Conservation (phyloP, 140 eudicot genomes). For the Anethum foeniculum region DNA sequence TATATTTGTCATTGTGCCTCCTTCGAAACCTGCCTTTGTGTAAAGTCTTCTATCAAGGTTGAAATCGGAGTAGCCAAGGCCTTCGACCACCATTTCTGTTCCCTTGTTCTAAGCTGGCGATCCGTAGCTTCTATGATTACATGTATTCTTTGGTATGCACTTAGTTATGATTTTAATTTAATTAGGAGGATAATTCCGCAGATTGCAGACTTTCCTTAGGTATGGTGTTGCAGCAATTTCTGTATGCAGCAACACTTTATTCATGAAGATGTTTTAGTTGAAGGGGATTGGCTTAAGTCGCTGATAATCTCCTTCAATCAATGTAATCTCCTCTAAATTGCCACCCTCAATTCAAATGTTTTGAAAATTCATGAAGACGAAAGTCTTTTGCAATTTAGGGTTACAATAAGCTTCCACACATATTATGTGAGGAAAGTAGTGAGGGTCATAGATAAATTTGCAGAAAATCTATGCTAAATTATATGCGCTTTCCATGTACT, state of each 20-base stretch:
- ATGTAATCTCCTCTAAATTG: too few relatives aligned
- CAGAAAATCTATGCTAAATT: too few relatives aligned
- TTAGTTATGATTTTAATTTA: not conserved
- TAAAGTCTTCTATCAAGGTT: not conserved
- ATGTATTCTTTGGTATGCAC: not conserved
- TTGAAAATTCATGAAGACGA: too few relatives aligned
- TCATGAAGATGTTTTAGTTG: not conserved
- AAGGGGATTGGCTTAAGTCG: too few relatives aligned
- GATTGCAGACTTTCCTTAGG: not conserved
- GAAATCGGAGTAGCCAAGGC: not conserved
- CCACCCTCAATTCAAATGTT: too few relatives aligned
- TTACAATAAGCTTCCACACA: too few relatives aligned
- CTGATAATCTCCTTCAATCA: too few relatives aligned
- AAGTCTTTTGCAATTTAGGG: too few relatives aligned
- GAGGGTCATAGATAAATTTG: too few relatives aligned
- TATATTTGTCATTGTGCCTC: not conserved
- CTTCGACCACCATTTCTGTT: not conserved
- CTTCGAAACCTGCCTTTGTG: not conserved
- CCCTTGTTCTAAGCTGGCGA: not conserved
- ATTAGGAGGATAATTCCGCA: not conserved
- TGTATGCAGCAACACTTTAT: not conserved
- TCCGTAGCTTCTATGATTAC: too few relatives aligned
- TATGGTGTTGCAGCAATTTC: not conserved
- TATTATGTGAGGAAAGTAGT: too few relatives aligned
- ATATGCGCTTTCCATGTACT: too few relatives aligned